phyloP scores from a whole-genome alignment of 2,329 filamentous ascomycete genomes.

The Pleurostoma richardsiae region DNA sequence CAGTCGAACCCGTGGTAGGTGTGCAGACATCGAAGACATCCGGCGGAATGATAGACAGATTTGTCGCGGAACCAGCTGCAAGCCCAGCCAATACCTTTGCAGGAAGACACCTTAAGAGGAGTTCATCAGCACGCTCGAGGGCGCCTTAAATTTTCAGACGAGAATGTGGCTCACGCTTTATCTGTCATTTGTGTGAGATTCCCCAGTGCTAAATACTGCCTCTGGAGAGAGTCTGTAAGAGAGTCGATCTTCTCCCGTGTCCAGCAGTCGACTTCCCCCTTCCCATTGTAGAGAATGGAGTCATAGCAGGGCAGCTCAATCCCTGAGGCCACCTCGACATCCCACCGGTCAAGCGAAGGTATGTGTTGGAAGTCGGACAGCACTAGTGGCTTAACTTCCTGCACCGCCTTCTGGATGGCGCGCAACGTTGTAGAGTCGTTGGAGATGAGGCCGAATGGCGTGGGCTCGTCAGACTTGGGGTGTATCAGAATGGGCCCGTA shows the following conservation, averaged over 20 bases:
- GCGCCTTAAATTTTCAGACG: neutral
- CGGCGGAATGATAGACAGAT: conserved; percentile 32
- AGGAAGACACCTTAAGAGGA: conserved; percentile 24
- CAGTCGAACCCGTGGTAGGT: conserved; percentile 34
- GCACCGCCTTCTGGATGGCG: conserved; percentile 44
- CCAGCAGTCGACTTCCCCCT: conserved; percentile 50
- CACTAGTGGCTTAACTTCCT: conserved; percentile 38
- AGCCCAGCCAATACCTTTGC: conserved; percentile 32
- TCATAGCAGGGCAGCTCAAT: conserved; percentile 54
- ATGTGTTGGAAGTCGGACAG: conserved; percentile 53
- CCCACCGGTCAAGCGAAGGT: conserved; percentile 31
- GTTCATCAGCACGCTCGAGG: neutral
- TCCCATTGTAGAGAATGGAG: conserved; percentile 57
- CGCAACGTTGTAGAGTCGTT: conserved; percentile 27
- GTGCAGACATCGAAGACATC: conserved; percentile 40
- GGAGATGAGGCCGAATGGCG: conserved; percentile 46
- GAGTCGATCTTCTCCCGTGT: conserved; percentile 34
- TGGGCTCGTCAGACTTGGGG: conserved; percentile 20
- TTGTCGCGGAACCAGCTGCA: conserved; percentile 15
- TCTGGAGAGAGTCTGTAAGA: conserved; percentile 25
- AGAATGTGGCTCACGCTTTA: conserved; percentile 26
- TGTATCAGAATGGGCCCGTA: conserved; percentile 51
- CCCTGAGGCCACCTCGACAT: conserved; percentile 32
- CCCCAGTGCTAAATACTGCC: conserved; percentile 18
- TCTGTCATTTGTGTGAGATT: conserved; percentile 29